Percentiles rank a stretch among this genome's conserved stretches.
These are phyloP conservation scores for Pilaira anomala DNA, from an alignment of 192 early-diverging fungal genomes.

Conservation along the genomic window DNA sequence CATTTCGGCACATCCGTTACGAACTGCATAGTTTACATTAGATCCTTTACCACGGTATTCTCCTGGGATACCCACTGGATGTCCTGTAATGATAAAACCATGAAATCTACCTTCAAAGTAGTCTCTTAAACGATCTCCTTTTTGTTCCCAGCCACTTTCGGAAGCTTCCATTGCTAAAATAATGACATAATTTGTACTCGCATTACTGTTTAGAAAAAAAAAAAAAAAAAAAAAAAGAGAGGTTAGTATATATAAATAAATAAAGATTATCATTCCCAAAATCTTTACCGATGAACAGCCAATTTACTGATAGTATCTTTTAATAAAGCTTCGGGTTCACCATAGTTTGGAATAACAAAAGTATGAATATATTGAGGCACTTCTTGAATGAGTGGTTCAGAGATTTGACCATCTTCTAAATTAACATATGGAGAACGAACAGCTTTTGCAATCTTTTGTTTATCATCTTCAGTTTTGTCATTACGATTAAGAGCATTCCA, in stretches of 20 bases:
- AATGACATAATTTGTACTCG: conserved; percentile 46
- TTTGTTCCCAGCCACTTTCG: conserved; percentile 50
- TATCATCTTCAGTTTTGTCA: neutral
- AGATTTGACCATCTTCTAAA: neutral
- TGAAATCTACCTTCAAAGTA: conserved; percentile 56
- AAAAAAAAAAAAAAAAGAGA: neutral
- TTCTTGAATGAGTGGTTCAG: neutral
- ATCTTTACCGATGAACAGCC: conserved; percentile 58
- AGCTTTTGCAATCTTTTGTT: neutral
- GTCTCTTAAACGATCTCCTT: conserved; percentile 50
- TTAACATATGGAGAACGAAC: neutral
- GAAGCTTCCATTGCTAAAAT: conserved; percentile 72
- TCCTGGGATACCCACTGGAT: conserved; percentile 60
- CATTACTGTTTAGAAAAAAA: conserved; percentile 34
- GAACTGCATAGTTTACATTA: conserved; percentile 67
- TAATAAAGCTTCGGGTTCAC: conserved; percentile 61
- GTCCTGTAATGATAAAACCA: conserved; percentile 65
- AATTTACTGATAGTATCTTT: conserved; percentile 65
- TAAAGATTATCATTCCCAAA: conserved; percentile 21
- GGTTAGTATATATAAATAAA: neutral
- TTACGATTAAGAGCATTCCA: conserved; percentile 27
- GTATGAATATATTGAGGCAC: conserved; percentile 47
- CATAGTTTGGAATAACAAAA: conserved; percentile 68
- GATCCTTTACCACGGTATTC: conserved; percentile 72
- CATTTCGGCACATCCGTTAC: conserved; percentile 29